These are phyloP conservation scores for Carpinus viminea DNA, from an alignment of 306 rosid genomes.

Conservation along the genomic window DNA sequence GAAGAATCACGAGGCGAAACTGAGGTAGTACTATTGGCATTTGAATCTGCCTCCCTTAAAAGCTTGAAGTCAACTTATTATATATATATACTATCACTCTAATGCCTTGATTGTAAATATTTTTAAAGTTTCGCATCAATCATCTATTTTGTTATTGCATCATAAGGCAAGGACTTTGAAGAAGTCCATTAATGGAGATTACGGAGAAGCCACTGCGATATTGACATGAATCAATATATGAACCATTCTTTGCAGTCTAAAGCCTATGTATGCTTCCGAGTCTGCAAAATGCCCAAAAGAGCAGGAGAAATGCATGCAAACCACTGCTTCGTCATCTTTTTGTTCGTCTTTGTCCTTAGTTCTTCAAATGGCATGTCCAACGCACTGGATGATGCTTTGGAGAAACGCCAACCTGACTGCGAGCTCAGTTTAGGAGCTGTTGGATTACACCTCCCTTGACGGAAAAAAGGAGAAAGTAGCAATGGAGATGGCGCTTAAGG, in stretches of 20 bases:
- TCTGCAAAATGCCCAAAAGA: neutral
- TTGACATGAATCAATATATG: neutral
- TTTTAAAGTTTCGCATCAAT: neutral
- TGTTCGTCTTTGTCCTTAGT: neutral
- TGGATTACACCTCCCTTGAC: neutral
- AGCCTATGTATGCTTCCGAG: neutral
- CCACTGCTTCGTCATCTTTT: neutral
- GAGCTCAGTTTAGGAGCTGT: slow-evolving; percentile 12
- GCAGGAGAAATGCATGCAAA: neutral
- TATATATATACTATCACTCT: neutral
- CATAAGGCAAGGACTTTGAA: neutral
- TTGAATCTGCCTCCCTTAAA: neutral
- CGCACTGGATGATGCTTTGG: neutral
- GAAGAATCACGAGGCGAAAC: neutral
- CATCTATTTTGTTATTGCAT: no score
- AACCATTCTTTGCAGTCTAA: no score
- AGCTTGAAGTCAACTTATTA: neutral
- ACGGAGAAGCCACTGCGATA: neutral
- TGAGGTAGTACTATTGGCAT: neutral
- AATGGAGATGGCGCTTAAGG: slow-evolving; percentile 14
- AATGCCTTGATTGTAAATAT: neutral
- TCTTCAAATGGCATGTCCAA: neutral
- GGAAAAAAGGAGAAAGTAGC: slow-evolving; percentile 22
- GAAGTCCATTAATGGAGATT: neutral
- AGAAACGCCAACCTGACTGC: neutral